Conservation (phyloP, 257 asterid species). For the Sherardia arvensis region DNA sequence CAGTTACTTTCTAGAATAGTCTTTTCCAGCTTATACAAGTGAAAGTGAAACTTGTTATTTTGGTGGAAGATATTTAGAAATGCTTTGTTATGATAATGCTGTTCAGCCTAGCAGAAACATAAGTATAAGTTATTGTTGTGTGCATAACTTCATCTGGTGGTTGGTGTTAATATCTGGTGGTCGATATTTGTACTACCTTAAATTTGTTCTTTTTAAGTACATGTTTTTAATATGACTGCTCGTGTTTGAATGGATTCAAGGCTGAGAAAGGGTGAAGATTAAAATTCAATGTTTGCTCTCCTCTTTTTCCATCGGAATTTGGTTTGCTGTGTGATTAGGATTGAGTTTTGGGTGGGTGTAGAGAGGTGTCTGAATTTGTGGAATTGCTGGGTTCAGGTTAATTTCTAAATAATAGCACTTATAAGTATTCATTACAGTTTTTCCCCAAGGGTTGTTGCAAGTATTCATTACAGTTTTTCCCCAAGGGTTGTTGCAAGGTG, state of each 20-base stretch:
- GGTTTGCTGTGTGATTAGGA: too few species aligned
- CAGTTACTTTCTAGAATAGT: background rate
- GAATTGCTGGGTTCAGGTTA: background rate
- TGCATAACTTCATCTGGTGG: background rate
- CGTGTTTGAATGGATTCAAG: too few species aligned
- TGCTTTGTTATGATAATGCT: background rate
- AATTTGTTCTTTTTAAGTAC: background rate
- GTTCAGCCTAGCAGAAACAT: background rate
- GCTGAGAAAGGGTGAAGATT: too few species aligned
- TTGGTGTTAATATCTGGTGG: slow-evolving; percentile 2
- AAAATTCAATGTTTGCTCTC: too few species aligned
- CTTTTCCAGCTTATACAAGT: background rate
- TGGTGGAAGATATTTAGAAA: background rate
- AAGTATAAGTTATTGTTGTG: background rate
- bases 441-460: too few species aligned
- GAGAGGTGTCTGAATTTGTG: background rate
- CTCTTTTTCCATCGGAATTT: too few species aligned
- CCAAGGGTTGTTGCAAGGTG: background rate
- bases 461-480: too few species aligned
- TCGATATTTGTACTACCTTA: background rate
- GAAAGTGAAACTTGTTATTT: too few species aligned
- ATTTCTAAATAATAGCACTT: too few species aligned
- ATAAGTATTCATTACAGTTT: background rate
- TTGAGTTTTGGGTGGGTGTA: background rate
- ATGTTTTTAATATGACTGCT: too few species aligned